Base-by-base conservation (phyloP, 164 flowering plant genomes). In the Tinospora cordifolia region DNA sequence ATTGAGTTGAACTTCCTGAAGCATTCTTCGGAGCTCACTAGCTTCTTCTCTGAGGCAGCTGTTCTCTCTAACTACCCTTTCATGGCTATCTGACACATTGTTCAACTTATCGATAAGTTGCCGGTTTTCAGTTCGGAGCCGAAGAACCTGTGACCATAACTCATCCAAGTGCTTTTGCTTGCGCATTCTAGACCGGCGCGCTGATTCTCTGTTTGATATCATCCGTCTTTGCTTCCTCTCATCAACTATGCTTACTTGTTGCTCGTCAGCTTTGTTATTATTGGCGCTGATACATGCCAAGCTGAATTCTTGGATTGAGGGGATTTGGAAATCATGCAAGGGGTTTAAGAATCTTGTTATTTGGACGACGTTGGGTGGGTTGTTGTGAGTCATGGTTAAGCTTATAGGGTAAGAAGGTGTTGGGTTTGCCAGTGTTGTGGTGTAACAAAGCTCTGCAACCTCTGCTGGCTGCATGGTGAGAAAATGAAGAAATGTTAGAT, bases 151-250 rank as follows among this genome's bases (percentile, higher is more conserved):
- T 0, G 92, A 85, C 96, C 94, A 87, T 1, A 93, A 93, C 85
- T 93, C 98, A 71, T 90, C 90, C 34, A 93, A 83, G 80, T 91
- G 97, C 78, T 77, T 84, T 84, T 93, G 97, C 83, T 93, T 91
- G 24, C 98, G 79, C 96, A 91, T 91, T 54, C 98, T 85, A 4
- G 98, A 91, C 41, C 98, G 54, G 11, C 98, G 83, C 10, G 98
- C 98, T 0, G 98, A 93, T 75, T 93, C 98, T 72, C 98, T 75
- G 63, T 93, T 93, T 0, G 98, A 93, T 75, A 93, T 87, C 96
- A 91, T 93, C 74, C 98, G 83, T 70, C 98, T 83, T 73, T 83
- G 88, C 78, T 82, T 90, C 81, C 97, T 81, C 84, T 93, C 98
- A 40, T 87, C 88, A 71, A 87, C 84, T 22, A 88, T 73, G 15